phyloP scores from a whole-genome alignment of 2,329 filamentous ascomycete genomes.

The Ceratocystis huliohia region DNA sequence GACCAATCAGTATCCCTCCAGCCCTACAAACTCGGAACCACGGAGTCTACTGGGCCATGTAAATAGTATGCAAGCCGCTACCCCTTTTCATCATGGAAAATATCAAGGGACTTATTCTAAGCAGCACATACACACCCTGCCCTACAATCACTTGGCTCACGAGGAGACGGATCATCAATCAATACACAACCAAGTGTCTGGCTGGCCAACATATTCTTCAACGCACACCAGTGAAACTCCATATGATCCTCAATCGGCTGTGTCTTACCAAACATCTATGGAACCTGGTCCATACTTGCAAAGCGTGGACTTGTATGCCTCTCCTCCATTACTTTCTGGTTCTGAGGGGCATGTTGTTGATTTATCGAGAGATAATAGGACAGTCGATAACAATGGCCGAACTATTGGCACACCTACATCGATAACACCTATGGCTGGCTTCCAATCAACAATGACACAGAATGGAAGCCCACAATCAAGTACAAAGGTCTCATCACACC shows the following conservation, averaged over 20 bases:
- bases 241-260: neutral
- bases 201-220: neutral
- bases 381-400: neutral
- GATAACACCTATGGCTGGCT: neutral
- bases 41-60: neutral
- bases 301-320: neutral
- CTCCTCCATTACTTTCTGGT: neutral
- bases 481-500: too few relatives aligned
- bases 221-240: neutral
- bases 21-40: neutral
- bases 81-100: neutral
- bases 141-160: neutral
- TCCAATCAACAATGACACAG: neutral
- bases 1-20: neutral
- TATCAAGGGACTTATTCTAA: neutral
- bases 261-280: neutral
- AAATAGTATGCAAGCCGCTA: neutral
- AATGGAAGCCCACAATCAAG: too few relatives aligned
- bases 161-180: neutral
- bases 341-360: neutral
- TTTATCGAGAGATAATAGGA: neutral
- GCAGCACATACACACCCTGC: neutral
- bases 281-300: neutral
- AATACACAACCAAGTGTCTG: neutral
- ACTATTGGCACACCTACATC: neutral